Base-by-base conservation (phyloP, 2,329 filamentous ascomycete species). In the Sporothrix variecibatus region DNA sequence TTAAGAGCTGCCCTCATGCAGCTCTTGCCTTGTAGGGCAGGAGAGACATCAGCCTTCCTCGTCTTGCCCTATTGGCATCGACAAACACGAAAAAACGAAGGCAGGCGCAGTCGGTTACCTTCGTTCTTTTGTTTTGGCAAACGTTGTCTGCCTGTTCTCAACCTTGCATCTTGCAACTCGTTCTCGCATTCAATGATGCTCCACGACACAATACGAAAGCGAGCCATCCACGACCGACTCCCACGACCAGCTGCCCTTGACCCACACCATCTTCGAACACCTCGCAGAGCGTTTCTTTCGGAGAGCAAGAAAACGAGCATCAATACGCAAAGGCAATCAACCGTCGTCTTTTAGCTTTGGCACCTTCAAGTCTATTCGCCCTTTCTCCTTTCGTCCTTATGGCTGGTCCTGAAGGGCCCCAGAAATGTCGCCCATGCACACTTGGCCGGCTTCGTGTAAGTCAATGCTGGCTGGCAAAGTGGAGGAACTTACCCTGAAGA, bases 11-110 rank as follows among this genome's bases (percentile, higher is more conserved):
- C 5, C 23, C 58, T n/a, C 15, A 3, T 15, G 28, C 38, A 46
- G 23, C 64, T 67, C 58, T 31, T 34, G 43, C 65, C 65, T 34
- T 34, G 40, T 51, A 46, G 62, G 62, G 62, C 62, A 46, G 62
- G n/a, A 34, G 31, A 6, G 2, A 49, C 15, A 20, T 20, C 15
- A 20, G 15, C 15, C 15, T 49, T 20, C 15, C 15, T 49, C 43
- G 38, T 65, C 62, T 65, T 65, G 62, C 38, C 31, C 6, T 38
- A n/a, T 34, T n/a, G 31, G n/a, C 43, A 23, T n/a, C 58, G 17
- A 62, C 31, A 38, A 62, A 62, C 51, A 20, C 56, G 28, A 20
- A 20, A 1, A 17, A 40, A 40, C 40, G 8, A 3, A 65, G 34
- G 60, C 20, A 67, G 38, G 62, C n/a, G 23, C 62, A 26, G 6